Base-by-base conservation (phyloP, 2,329 filamentous ascomycete species). In the Talaromyces marneffei region DNA sequence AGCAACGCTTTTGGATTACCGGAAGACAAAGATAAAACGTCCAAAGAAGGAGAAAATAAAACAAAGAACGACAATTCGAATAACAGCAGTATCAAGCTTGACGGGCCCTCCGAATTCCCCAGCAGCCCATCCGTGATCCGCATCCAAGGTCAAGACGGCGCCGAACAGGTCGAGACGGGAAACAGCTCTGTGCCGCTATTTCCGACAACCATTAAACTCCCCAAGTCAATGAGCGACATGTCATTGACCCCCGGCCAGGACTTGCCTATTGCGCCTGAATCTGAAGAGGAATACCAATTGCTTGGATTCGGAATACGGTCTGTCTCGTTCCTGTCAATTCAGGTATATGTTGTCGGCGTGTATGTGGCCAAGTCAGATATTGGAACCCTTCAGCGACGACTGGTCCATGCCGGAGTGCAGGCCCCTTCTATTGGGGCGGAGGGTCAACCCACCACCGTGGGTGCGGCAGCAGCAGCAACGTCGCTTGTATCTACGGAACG, bases 331-430 rank as follows among this genome's bases (percentile, higher is more conserved):
- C 78, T 97, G 48, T 80, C 85, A 54, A 91, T 99, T 48, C 88
- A 96, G 73, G 94, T 99, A 58, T 99, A 99, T 77, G 89, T 97
- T 18, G 89, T 96, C 0, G 94, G 93, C 16, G 85, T 95, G 68
- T 99, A 99, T 78, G 83, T 97, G 27, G 90, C 92, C 27, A 93
- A 88, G 0, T 80, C 87, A 39, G 92, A 96, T 70, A 86, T 99
- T 62, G 86, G 87, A 3, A 81, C 83, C n/a, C 81, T 99, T 42
- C 93, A 97, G 75, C 82, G 84, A 66, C 84, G 86, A 48, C 82
- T 97, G 31, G 84, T 95, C 63, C 87, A 87, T 71, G 86, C 86
- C 64, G 85, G 95, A 68, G 71, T 78, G 18, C 71, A 75, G 42
- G 46, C 57, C 31, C 54, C 60, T 2, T 20, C 33, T 40, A 20